Conservation (phyloP, 2,329 filamentous ascomycete species). For the Fusarium sp. region DNA sequence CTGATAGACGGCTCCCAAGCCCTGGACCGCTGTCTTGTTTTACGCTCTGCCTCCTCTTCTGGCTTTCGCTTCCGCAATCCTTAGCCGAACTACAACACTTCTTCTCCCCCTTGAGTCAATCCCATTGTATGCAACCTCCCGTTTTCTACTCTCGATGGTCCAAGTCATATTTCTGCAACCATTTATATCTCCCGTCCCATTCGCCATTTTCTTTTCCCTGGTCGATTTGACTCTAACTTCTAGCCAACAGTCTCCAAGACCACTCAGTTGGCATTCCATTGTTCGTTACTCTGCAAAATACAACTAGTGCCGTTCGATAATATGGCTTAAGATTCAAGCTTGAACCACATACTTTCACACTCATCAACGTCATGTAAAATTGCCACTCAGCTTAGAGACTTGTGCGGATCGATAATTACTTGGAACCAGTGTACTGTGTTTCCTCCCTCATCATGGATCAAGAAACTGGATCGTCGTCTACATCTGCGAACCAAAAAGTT, state of each 20-base stretch:
- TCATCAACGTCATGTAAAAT: constrained; percentile 37
- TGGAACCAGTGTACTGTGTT: not conserved
- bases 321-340: constrained; percentile 13
- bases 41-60: constrained; percentile 5
- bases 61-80: constrained; percentile 1
- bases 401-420: constrained; percentile 22
- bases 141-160: constrained; percentile 1
- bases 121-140: constrained; percentile 9
- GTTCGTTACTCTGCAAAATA: not conserved
- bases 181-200: not conserved
- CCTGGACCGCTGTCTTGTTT: not conserved
- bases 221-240: constrained; percentile 8
- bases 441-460: constrained; percentile 30
- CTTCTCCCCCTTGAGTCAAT: not conserved
- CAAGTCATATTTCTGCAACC: not conserved
- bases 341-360: not conserved
- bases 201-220: not conserved
- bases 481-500: constrained; percentile 28
- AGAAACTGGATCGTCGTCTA: constrained; percentile 8
- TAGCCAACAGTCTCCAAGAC: not conserved
- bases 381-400: constrained; percentile 1
- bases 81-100: constrained; percentile 7
- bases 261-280: constrained; percentile 1
- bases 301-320: constrained; percentile 9
- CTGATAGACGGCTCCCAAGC: constrained; percentile 14